Conservation (phyloP, 768 basidiomycete species). For the Gautieria morchelliformis region DNA sequence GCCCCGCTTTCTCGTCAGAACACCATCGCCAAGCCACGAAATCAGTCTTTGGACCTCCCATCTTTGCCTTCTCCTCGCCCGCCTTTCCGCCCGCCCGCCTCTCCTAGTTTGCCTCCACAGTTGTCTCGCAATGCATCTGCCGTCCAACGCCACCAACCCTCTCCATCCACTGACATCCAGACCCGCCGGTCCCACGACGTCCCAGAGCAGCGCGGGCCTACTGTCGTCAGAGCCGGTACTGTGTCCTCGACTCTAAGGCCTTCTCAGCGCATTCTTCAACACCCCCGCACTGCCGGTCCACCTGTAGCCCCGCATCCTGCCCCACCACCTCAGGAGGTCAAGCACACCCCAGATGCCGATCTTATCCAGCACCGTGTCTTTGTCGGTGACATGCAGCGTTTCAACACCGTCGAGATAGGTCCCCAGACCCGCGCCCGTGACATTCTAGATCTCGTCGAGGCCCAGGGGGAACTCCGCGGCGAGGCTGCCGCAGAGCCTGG, state of each 20-base stretch:
- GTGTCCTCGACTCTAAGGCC: not conserved
- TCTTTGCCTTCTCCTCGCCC: too few relatives aligned
- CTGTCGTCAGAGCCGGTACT: not conserved
- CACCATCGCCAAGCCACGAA: not conserved
- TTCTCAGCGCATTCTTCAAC: not conserved
- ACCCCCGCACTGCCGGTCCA: not conserved
- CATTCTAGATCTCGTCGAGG: conserved; percentile 54
- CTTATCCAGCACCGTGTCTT: conserved; percentile 64
- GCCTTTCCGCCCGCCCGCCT: not conserved
- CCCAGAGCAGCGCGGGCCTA: not conserved
- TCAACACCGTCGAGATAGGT: conserved; percentile 63
- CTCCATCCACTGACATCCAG: not conserved
- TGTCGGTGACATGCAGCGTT: conserved; percentile 66
- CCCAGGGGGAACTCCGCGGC: conserved; percentile 50
- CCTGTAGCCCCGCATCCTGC: conserved; percentile 21
- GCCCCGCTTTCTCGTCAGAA: not conserved
- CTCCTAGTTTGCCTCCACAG: not conserved
- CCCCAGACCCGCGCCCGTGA: conserved; percentile 62
- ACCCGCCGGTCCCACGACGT: not conserved
- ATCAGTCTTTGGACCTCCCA: not conserved
- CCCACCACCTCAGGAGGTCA: conserved; percentile 15
- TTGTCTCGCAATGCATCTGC: not conserved
- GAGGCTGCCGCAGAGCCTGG: conserved; percentile 42
- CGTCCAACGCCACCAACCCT: not conserved
- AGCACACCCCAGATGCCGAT: conserved; percentile 4